Base-by-base conservation (phyloP, 2,329 filamentous ascomycete genomes). In the Endoconidiophora polonica region DNA sequence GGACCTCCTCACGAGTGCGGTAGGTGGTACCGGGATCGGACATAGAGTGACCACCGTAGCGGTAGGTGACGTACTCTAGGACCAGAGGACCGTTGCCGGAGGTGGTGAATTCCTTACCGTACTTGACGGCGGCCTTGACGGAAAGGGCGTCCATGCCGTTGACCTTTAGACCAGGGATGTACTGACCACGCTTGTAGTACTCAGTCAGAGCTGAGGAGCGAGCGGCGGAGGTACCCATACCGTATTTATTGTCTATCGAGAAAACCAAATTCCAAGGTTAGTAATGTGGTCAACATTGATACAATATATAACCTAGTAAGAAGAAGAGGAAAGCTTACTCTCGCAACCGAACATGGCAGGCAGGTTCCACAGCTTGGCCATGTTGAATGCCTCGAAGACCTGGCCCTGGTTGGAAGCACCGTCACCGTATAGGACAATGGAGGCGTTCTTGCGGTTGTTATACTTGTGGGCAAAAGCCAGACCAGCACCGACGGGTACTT, bases 101-200 rank as follows among this genome's bases (percentile, higher is more conserved):
- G 54, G 74, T 70, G 57, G 86, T 83, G 74, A 81, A 94, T 63
- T 94, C 77, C 74, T 91, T 94, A 63, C 83, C 87, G 72, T 94
- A 88, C 69, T 90, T 74, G 61, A 94, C 87, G 57, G 91, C 91
- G 48, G 90, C 87, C 77, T 94, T 94, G 67, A 95, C 90, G 56
- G 91, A 90, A 56, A 98, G 83, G 60, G 94, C 87, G 65, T 98
- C 91, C 91, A 98, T 98, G 63, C 86, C 91, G 72, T 98, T 98
- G 68, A 98, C 86, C 79, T 98, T 98, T 61, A 98, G 79, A 72
- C 91, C 91, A 52, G 91, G 90, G 59, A 98, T 98, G 76, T 96
- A 98, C 73, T 98, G 91, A 58, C 91, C 91, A 71, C 91, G 90
- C 82, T 96, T 96, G 80, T 98, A 96, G 81, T 98, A 98, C 68